Percentiles rank a stretch among this genome's conserved stretches.
These are phyloP conservation scores for Mycena vitilis DNA, from an alignment of 768 basidiomycete species.

Conservation along the genomic window DNA sequence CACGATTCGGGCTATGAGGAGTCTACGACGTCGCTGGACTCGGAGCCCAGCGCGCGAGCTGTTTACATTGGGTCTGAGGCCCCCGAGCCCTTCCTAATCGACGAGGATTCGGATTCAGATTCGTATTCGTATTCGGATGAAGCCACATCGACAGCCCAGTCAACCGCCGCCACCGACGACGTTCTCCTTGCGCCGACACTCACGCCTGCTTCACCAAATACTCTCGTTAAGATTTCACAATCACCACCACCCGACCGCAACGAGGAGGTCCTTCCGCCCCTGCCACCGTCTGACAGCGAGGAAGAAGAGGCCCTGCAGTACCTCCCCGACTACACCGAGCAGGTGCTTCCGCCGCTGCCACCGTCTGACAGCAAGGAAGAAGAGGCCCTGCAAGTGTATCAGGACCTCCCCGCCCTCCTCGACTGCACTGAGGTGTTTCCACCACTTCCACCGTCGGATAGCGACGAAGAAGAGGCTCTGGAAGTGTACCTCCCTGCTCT, in stretches of 20 bases:
- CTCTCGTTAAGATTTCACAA: slow-evolving; percentile 39
- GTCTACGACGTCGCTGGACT: slow-evolving; percentile 77
- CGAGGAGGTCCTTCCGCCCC: too few species aligned
- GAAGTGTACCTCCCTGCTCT: slow-evolving; percentile 72
- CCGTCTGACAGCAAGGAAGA: too few species aligned
- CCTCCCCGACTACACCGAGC: too few species aligned
- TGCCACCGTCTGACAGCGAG: too few species aligned
- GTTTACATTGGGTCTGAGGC: slow-evolving; percentile 58
- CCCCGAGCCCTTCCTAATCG: slow-evolving; percentile 72
- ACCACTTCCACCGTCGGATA: slow-evolving; percentile 52
- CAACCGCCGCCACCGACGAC: slow-evolving; percentile 54
- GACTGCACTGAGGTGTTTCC: slow-evolving; percentile 69
- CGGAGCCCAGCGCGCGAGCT: slow-evolving; percentile 46
- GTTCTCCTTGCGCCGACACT: slow-evolving; percentile 49
- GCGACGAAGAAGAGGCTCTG: slow-evolving; percentile 62
- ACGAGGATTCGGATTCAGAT: slow-evolving; percentile 62
- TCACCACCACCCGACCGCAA: slow-evolving; percentile 32
- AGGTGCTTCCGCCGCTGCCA: too few species aligned
- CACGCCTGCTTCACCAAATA: slow-evolving; percentile 35
- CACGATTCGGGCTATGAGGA: slow-evolving; percentile 64
- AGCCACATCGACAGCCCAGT: slow-evolving; percentile 41
- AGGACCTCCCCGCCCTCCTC: too few species aligned
- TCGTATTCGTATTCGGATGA: slow-evolving; percentile 42
- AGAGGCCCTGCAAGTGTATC: too few species aligned
- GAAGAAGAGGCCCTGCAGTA: too few species aligned